phyloP scores from a whole-genome alignment of 352 stramenopile species.

The Phytophthora quininea region DNA sequence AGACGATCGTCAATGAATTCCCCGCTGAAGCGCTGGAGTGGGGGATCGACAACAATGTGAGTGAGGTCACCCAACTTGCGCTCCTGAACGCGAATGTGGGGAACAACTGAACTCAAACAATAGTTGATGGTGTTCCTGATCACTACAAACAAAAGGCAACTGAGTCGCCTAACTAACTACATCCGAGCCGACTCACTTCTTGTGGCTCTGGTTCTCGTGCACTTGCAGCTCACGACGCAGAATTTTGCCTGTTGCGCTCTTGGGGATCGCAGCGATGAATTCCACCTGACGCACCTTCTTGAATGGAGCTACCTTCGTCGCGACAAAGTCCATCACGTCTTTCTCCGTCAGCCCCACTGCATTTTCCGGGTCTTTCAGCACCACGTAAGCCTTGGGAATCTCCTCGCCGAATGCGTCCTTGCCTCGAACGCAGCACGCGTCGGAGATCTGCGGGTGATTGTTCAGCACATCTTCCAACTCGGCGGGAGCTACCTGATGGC shows the following conservation, averaged over 20 bases:
- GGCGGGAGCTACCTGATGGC: constrained; percentile 90
- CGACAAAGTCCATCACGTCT: constrained; percentile 86
- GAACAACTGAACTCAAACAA: too few relatives aligned
- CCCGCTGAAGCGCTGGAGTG: too few relatives aligned
- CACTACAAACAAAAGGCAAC: too few relatives aligned
- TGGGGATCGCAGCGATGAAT: constrained; percentile 89
- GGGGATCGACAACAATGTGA: too few relatives aligned
- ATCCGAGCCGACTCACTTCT: constrained; percentile 1
- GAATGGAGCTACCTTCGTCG: constrained; percentile 78
- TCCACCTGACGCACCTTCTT: constrained; percentile 90
- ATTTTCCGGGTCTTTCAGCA: constrained; percentile 61
- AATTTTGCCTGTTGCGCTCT: constrained; percentile 92
- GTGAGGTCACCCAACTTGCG: too few relatives aligned
- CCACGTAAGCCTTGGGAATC: constrained; percentile 90
- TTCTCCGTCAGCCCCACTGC: constrained; percentile 54
- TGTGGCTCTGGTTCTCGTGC: constrained; percentile 41
- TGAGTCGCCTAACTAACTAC: too few relatives aligned
- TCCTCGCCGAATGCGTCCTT: constrained; percentile 83
- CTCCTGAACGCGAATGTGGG: too few relatives aligned
- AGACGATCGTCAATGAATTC: too few relatives aligned
- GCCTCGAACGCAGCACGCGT: constrained; percentile 75
- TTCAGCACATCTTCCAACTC: constrained; percentile 93
- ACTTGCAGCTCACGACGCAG: constrained; percentile 81
- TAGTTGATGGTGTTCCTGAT: too few relatives aligned
- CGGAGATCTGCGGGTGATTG: constrained; percentile 74